A percentile compares a stretch with the other conserved stretches of the same genome.
Evolutionary conservation across 768 basidiomycete species (phyloP).

Genomic region (Imleria badia): DNA sequence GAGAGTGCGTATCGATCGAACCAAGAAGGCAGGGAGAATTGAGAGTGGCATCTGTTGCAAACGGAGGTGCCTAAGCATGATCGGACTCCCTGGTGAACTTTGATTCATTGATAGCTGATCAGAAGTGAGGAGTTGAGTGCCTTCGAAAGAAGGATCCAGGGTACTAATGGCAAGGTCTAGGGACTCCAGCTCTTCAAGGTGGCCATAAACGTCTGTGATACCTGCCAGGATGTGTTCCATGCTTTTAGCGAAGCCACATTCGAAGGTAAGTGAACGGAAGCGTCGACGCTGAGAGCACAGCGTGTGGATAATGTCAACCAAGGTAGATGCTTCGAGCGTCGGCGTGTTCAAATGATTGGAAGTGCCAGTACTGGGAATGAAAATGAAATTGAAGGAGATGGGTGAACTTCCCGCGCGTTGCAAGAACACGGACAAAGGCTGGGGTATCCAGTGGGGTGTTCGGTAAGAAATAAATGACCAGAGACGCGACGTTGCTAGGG

Average conservation of each 20-base stretch:
- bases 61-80: constrained; percentile 34
- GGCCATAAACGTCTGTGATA: constrained; percentile 12
- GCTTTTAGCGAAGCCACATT: constrained; percentile 30
- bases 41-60: constrained; percentile 43
- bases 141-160: constrained; percentile 27
- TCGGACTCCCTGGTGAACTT: background rate
- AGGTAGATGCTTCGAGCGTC: constrained; percentile 18
- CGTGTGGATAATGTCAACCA: constrained; percentile 25
- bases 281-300: constrained; percentile 26
- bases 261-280: constrained; percentile 35
- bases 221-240: constrained; percentile 28
- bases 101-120: constrained; percentile 18
- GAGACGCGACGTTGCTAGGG: constrained; percentile 41
- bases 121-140: constrained; percentile 23
- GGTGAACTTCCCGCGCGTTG: constrained; percentile 35
- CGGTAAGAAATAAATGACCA: constrained; percentile 43
- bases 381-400: constrained; percentile 38
- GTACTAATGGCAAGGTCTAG: constrained; percentile 30
- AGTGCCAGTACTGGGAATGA: constrained; percentile 10
- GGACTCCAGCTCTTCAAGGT: constrained; percentile 27
- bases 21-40: constrained; percentile 36
- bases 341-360: constrained; percentile 14
- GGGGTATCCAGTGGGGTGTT: constrained; percentile 23
- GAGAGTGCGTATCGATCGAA: constrained; percentile 41
- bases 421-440: constrained; percentile 32